Conservation (phyloP, 371 early-diverging fungal genomes). For the Mucor irregularis region DNA sequence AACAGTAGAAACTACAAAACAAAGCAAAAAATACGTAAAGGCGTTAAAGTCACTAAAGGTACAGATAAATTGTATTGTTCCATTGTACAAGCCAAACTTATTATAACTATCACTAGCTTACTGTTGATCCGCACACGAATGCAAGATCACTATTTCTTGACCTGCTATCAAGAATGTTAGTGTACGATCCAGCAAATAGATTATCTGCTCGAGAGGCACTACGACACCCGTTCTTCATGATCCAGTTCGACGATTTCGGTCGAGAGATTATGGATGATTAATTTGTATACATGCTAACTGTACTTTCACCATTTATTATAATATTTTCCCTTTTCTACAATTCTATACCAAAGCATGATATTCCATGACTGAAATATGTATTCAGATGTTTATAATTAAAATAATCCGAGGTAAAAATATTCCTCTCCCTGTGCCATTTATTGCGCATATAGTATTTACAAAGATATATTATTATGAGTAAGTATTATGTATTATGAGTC, state of each 20-base stretch:
- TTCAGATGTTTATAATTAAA: too few relatives aligned
- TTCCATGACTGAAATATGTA: too few relatives aligned
- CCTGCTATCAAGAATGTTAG: conserved; percentile 77
- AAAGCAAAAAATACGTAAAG: conserved; percentile 71
- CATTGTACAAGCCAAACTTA: neutral
- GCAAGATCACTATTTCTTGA: conserved; percentile 52
- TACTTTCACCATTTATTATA: neutral
- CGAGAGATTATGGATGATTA: conserved; percentile 17
- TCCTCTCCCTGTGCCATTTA: too few relatives aligned
- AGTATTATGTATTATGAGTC: conserved; percentile 9
- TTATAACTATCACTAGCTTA: conserved; percentile 22
- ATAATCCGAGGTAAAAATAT: too few relatives aligned
- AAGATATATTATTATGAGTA: too few relatives aligned
- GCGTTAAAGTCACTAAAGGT: conserved; percentile 62
- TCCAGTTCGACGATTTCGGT: conserved; percentile 36
- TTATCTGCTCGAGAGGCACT: conserved; percentile 86
- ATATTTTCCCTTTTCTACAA: too few relatives aligned
- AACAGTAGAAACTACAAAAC: conserved; percentile 57
- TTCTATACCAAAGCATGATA: too few relatives aligned
- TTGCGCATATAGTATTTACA: too few relatives aligned
- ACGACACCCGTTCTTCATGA: conserved; percentile 78
- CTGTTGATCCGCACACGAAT: conserved; percentile 32
- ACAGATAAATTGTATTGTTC: neutral
- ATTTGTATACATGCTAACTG: neutral
- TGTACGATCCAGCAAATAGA: conserved; percentile 83